Base-by-base conservation (phyloP, 2,329 filamentous ascomycete genomes). In the Arthrobotrys pseudoclavata region DNA sequence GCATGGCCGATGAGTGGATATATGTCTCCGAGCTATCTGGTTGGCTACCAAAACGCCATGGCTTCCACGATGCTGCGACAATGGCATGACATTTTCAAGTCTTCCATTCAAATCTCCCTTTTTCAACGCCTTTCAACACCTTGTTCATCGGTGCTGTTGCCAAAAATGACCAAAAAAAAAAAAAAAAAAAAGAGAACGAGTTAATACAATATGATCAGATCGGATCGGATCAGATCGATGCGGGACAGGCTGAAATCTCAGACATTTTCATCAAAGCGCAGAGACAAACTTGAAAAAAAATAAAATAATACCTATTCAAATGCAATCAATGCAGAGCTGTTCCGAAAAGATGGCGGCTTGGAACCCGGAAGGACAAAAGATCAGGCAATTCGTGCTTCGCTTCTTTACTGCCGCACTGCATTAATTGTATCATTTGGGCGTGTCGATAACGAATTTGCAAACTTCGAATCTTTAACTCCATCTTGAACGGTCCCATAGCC, bases 261-360 rank as follows among this genome's bases (percentile, higher is more conserved):
- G 67, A 70, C 53, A 70, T 31, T 26, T 20, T 24, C 53, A 66
- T 71, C 68, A 71, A 57, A 71, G 68, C 68, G 68, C 69, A 72
- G 50, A 72, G 69, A 72, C 69, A 72, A 26, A 60, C 34, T 4
- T 34, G 4, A 34, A 34, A 4, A 10, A 34, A 10, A 48, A 37
- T 10, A 18, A 48, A 4, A 48, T 3, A 20, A 18, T 47, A 9
- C 20, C n/a, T n/a, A 40, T 40, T 7, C 29, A 31, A 31, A 31
- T 31, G 29, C 29, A 31, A 37, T 40, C 3, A 5, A 40, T 40
- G 31, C 31, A 34, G 7, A 34, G n/a, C 7, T 34, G 12, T 70
- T 55, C 7, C 29, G 22, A 71, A 62, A 48, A 40, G 31, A 34
- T 4, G 26, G 3, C 7, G 26, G 7, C 7, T 29, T 29, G 26